These are phyloP conservation scores for Naganishia friedmannii DNA, from an alignment of 768 basidiomycete genomes.

Conservation along the genomic window DNA sequence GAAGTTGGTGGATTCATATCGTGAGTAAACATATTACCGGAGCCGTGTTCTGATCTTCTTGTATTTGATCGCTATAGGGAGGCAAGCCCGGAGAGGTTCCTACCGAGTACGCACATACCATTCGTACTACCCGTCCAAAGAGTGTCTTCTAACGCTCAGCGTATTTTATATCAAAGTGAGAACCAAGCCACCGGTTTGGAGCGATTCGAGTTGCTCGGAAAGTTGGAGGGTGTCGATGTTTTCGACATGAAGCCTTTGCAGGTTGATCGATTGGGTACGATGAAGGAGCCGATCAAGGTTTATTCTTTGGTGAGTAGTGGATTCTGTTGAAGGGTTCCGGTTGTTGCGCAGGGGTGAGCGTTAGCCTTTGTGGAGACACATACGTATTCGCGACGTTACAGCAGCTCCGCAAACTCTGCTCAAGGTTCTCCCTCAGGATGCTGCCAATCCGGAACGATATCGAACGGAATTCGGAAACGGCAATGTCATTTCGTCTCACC, in stretches of 20 bases:
- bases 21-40: neutral
- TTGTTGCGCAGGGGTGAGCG: neutral
- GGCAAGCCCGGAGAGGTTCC: constrained; percentile 48
- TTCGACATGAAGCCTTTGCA: constrained; percentile 86
- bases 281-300: constrained; percentile 80
- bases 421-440: neutral
- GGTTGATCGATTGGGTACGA: constrained; percentile 79
- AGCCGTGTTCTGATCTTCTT: neutral
- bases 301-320: constrained; percentile 69
- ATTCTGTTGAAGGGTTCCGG: neutral
- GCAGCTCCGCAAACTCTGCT: neutral
- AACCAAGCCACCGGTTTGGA: constrained; percentile 95
- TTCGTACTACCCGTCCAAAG: neutral
- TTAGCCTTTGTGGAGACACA: neutral
- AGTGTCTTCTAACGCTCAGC: neutral
- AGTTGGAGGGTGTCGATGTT: constrained; percentile 78
- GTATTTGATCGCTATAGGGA: constrained; percentile 32
- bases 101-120: constrained; percentile 42
- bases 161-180: constrained; percentile 49
- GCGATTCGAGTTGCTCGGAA: constrained; percentile 86
- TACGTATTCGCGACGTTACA: neutral
- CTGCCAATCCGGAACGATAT: neutral
- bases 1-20: neutral
- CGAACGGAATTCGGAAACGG: too few species aligned
- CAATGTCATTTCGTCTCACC: too few species aligned